Base-by-base conservation (phyloP, 352 stramenopile genomes). In the Globisporangium paddicum region DNA sequence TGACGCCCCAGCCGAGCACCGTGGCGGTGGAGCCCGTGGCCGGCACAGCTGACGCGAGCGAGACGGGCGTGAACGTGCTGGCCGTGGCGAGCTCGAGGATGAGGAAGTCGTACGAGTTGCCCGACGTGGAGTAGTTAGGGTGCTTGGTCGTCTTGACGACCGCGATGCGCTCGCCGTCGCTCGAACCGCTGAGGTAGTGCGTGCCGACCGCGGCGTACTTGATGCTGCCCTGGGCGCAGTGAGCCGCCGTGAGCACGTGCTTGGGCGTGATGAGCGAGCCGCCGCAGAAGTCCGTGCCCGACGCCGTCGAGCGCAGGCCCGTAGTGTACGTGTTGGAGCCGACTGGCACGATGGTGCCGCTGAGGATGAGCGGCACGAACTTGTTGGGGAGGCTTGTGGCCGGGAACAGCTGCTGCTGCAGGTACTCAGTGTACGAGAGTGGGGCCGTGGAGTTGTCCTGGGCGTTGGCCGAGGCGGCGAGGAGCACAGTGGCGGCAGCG, bases 191-290 rank as follows among this genome's bases (percentile, higher is more conserved):
- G 1, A 77, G 34, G 68, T 75, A 83, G 63, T 86, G 75, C 25
- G 77, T 73, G 18, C 77, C 77, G 16, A 86, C 63, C 0, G 75
- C 75, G 5, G 77, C 75, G 67, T 80, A 80, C n/a, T 65, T 61
- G 47, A 78, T 74, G 32, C 57, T 56, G n/a, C 63, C 74, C 0
- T 2, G 8, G 50, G 38, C 51, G 63, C 77, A 89, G 60, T 91
- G 79, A 0, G 78, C 77, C 1, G 77, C 81, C 11, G 76, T 88
- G 42, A 91, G 70, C 21, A 87, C 65, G 41, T 83, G 73, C 37
- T 62, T 82, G 21, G 75, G 69, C 13, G 77, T 78, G 62, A 91
- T 87, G 52, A 91, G 77, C 28, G 72, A 85, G 30, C 75, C 78
- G 26, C 75, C 75, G 52, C 82, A 91, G 46, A 80, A 79, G 47